Conservation (phyloP, 768 basidiomycete genomes). For the Solioccasus polychromus region DNA sequence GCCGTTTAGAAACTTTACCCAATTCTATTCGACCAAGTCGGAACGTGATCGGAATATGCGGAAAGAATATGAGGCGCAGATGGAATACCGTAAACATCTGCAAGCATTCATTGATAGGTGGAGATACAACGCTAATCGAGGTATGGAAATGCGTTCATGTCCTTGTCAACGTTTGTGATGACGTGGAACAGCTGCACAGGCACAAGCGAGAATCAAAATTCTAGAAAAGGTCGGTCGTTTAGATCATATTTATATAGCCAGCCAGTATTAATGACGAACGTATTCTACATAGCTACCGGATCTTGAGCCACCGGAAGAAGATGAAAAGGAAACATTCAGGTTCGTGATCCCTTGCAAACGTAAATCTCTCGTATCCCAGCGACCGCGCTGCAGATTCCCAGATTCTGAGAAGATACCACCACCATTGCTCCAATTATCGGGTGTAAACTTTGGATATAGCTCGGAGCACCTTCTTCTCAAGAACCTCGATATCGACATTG, state of each 20-base stretch:
- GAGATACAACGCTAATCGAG: constrained; percentile 96
- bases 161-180: background rate
- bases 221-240: constrained; percentile 59
- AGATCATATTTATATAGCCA: background rate
- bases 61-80: constrained; percentile 95
- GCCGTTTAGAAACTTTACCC: constrained; percentile 81
- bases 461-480: constrained; percentile 74
- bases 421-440: constrained; percentile 87
- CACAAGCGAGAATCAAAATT: constrained; percentile 75
- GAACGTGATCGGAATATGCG: constrained; percentile 88
- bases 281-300: constrained; percentile 78
- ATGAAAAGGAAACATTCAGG: constrained; percentile 93
- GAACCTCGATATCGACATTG: constrained; percentile 84
- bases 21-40: constrained; percentile 98
- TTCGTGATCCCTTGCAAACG: constrained; percentile 26
- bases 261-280: too few species aligned
- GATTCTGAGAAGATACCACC: constrained; percentile 98
- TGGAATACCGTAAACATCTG: constrained; percentile 91
- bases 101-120: constrained; percentile 98
- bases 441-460: constrained; percentile 87
- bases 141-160: constrained; percentile 33
- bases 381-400: constrained; percentile 60
- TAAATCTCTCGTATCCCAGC: background rate
- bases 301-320: constrained; percentile 86
- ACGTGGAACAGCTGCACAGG: constrained; percentile 69